Conservation (phyloP, 2,329 filamentous ascomycete species). For the Sclerotinia minor region DNA sequence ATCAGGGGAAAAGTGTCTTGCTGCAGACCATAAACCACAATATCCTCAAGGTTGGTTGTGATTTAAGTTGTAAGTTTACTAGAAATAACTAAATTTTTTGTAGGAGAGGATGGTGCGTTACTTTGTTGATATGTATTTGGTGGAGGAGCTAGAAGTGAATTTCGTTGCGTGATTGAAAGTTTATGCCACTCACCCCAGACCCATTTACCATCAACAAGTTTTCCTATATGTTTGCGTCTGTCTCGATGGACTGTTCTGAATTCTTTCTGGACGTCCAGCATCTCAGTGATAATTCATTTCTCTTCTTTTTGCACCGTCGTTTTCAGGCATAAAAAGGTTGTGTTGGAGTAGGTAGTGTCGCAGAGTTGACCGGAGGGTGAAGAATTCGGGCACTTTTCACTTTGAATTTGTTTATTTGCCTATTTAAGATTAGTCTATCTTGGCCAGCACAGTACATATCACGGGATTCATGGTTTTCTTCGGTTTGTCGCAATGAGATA, state of each 20-base stretch:
- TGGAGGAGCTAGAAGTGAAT: slow-evolving; percentile 8
- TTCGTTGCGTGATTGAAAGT: background rate
- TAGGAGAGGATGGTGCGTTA: background rate
- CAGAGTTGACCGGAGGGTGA: background rate
- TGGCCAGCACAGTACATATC: background rate
- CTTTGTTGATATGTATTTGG: background rate
- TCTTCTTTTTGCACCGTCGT: background rate
- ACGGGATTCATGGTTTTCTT: no score
- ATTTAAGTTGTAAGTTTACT: background rate
- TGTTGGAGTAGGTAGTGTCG: background rate
- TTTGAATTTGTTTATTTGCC: background rate
- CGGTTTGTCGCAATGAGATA: background rate
- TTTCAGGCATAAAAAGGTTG: background rate
- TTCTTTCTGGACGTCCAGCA: no score
- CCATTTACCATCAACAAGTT: background rate
- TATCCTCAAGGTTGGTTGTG: background rate
- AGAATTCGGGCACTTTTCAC: background rate
- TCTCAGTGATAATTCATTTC: background rate
- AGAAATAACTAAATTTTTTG: background rate
- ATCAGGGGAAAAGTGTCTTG: background rate
- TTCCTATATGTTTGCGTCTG: background rate
- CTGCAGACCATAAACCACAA: background rate
- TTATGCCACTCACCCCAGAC: background rate
- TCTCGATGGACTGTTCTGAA: background rate
- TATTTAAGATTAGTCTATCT: background rate